These are phyloP conservation scores for Nepenthes mirabilis DNA, from an alignment of 148 eudicot species.

Conservation along the genomic window DNA sequence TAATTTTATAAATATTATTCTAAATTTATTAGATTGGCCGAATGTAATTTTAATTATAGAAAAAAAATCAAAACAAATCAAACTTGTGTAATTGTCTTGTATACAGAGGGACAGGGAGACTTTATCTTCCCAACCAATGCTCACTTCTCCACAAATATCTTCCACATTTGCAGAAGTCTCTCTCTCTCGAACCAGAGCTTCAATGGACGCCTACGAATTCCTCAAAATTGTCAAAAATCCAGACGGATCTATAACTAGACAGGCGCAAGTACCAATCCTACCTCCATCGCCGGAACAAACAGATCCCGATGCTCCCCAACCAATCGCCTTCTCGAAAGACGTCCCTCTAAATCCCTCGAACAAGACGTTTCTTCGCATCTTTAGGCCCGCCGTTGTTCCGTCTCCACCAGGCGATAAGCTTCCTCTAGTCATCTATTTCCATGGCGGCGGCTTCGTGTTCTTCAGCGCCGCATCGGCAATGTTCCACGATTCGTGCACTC, in stretches of 20 bases:
- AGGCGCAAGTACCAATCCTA: slow-evolving; percentile 12
- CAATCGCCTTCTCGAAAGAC: slow-evolving; percentile 43
- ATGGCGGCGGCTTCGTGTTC: slow-evolving; percentile 74
- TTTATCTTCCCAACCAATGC: too few relatives aligned
- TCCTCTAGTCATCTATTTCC: slow-evolving; percentile 56
- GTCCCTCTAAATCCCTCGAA: slow-evolving; percentile 37
- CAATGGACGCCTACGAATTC: slow-evolving; percentile 55
- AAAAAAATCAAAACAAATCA: too few relatives aligned
- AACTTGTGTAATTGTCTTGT: too few relatives aligned
- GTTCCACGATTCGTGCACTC: slow-evolving; percentile 40
- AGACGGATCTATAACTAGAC: slow-evolving; percentile 55
- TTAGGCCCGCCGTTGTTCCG: slow-evolving; percentile 19
- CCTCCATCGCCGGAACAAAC: slow-evolving; percentile 15
- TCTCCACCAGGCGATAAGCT: slow-evolving; percentile 21
- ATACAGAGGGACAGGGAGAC: too few relatives aligned
- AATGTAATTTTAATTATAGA: too few relatives aligned
- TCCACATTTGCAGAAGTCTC: too few relatives aligned
- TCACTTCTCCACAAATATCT: too few relatives aligned
- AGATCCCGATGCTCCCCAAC: neutral
- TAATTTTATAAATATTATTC: too few relatives aligned
- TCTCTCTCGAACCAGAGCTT: neutral
- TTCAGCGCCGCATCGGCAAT: slow-evolving; percentile 35
- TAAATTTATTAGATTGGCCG: too few relatives aligned
- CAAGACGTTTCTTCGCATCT: slow-evolving; percentile 60
- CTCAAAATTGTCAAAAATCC: slow-evolving; percentile 49